Percentiles rank a stretch among this genome's conserved stretches.
Evolutionary conservation across 768 basidiomycete species (phyloP).

Genomic region (Lactifluus volemus): DNA sequence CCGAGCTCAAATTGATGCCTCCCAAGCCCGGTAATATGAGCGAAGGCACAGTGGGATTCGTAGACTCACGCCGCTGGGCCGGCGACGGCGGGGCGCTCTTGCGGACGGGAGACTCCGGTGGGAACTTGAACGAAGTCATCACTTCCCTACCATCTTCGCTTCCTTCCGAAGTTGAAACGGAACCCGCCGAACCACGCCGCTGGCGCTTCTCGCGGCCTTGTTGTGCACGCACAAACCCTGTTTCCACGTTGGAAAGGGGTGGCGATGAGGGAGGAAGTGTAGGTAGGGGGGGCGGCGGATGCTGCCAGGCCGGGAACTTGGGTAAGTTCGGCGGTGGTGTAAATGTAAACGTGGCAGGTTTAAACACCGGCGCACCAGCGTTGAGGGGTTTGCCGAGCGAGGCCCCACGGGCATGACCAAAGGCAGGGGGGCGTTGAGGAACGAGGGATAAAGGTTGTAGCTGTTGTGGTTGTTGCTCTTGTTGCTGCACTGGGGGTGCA

Average conservation of each 20-base stretch:
- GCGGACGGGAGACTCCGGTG: conserved; percentile 45
- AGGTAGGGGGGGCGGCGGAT: conserved; percentile 24
- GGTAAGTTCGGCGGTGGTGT: conserved; percentile 60
- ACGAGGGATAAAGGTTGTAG: neutral
- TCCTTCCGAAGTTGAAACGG: conserved; percentile 35
- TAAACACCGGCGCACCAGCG: conserved; percentile 72
- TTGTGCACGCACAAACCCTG: conserved; percentile 29
- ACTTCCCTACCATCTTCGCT: conserved; percentile 38
- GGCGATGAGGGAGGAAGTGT: conserved; percentile 34
- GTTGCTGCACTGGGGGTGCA: conserved; percentile 25
- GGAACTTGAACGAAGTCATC: conserved; percentile 75
- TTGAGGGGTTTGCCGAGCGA: conserved; percentile 67
- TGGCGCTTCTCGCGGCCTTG: conserved; percentile 82
- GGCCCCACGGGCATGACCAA: conserved; percentile 31
- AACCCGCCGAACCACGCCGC: conserved; percentile 41
- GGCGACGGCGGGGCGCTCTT: conserved; percentile 37
- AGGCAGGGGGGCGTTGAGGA: neutral
- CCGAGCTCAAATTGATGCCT: conserved; percentile 20
- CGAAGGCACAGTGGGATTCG: conserved; percentile 44
- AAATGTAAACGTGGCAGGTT: conserved; percentile 71
- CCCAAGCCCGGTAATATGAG: conserved; percentile 66
- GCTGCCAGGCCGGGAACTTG: conserved; percentile 37
- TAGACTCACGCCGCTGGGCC: conserved; percentile 20
- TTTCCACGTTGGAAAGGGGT: neutral
- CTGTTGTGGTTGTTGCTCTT: conserved; percentile 26